Evolutionary conservation across 305 asterid genomes (phyloP).

Genomic region (Solanum hybrid): DNA sequence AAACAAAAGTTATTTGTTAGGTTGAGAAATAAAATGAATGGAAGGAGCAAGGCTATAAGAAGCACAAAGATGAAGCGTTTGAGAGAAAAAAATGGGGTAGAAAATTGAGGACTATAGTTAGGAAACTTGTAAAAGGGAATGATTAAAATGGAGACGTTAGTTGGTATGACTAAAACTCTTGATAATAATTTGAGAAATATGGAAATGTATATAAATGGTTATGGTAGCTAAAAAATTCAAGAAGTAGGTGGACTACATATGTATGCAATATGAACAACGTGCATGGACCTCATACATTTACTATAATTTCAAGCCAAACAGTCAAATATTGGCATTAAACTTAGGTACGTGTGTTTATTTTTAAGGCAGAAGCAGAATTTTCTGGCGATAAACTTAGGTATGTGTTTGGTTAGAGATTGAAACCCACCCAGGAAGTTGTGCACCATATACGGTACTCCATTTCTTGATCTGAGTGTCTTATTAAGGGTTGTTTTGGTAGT

Average conservation of each 20-base stretch:
- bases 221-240: constrained; percentile 15
- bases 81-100: background rate
- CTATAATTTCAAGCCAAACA: background rate
- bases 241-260: constrained; percentile 47
- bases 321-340: background rate
- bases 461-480: background rate
- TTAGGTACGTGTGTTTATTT: background rate
- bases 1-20: background rate
- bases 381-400: constrained; percentile 1
- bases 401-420: background rate
- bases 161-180: constrained; percentile 36
- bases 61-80: background rate
- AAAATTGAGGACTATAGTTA: background rate
- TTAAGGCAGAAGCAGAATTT: background rate
- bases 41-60: background rate
- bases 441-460: background rate
- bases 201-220: background rate
- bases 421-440: background rate
- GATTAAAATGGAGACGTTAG: constrained; percentile 18
- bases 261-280: constrained; percentile 14
- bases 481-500: background rate
- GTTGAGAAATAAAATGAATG: background rate
- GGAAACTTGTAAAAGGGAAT: constrained; percentile 26
- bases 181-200: background rate
- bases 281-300: constrained; percentile 14